These are phyloP conservation scores for Cantharellus cinnabarinus DNA, from an alignment of 768 basidiomycete species.

Conservation along the genomic window DNA sequence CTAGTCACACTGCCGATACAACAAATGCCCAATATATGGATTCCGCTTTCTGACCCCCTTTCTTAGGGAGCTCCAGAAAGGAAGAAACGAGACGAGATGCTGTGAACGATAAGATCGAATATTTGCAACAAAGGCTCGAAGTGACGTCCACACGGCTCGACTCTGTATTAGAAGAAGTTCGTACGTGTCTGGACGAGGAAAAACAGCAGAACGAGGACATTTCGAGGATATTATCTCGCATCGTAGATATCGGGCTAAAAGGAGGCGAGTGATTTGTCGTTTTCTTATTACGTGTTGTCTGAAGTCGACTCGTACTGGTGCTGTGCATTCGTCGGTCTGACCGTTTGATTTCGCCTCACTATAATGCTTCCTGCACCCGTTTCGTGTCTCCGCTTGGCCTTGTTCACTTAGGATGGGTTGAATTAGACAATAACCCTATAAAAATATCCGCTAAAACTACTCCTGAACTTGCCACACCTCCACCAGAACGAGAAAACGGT, in stretches of 20 bases:
- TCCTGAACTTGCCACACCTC: background rate
- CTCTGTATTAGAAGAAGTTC: constrained; percentile 21
- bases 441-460: constrained; percentile 13
- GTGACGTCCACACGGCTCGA: constrained; percentile 17
- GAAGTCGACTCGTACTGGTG: too few relatives aligned
- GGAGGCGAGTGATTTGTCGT: constrained; percentile 7
- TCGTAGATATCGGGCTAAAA: constrained; percentile 47
- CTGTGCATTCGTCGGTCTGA: background rate
- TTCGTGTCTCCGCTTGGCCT: background rate
- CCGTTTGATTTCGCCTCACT: background rate
- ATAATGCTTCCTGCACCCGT: background rate
- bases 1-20: background rate
- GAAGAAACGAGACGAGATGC: constrained; percentile 11
- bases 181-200: constrained; percentile 27
- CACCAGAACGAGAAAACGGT: background rate
- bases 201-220: constrained; percentile 38
- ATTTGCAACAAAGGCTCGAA: constrained; percentile 20
- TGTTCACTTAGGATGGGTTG: constrained; percentile 30
- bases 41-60: background rate
- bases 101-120: constrained; percentile 17
- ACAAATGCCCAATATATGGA: background rate
- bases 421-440: constrained; percentile 40
- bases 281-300: background rate
- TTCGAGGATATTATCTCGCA: constrained; percentile 37
- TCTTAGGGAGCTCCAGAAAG: background rate